Evolutionary conservation across 2,329 filamentous ascomycete genomes (phyloP), one percentile per base, ranked within the genome.

Genomic region (Arachnomyces sp.): DNA sequence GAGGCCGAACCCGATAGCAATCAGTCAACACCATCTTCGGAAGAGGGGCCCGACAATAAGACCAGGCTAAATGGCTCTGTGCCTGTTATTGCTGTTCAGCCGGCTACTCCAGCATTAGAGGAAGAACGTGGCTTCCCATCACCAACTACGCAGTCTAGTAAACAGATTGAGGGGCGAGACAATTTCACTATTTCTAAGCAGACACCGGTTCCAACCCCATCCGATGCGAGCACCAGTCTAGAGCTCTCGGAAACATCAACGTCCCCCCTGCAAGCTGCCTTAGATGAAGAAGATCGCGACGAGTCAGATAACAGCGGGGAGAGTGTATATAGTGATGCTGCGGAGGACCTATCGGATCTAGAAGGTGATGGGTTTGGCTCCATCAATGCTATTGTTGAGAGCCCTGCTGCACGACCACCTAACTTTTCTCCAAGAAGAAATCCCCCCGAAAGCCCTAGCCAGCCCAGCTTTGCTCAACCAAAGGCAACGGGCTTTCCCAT

Each of bases 91-190:
- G 56, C 64, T 16, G 51, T 74, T 31, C 63, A 67, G 39, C 63
- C 67, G 42, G 64, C 71, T 18, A 72, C 71, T 8, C 70, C 72
- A 2, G 65, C 59, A 5, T 20, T 63, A 14, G 64, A 67, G 30
- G 59, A 61, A 18, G 51, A 49, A 51, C 50, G 53, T 9, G 20
- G 5, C 20, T 25, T 25, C 20, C 20, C 20, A 25, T 5, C 20
- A 25, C 9, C 20, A 5, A 5, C 20, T 9, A 25, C 5, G 5
- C 20, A 25, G 20, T 5, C 9, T 25, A 9, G 9, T 9, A 5
- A 25, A 25, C 20, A 5, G 38, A 71, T 74, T 31, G 68, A 68
- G 31, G 59, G 81, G 12, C 80, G 81, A 7, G 80, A 79, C 6
- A 71, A 69, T 0, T 84, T 80, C 46, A 76, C 76, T 25, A 9